Conservation (phyloP, 2,329 filamentous ascomycete genomes). For the Fusarium globosum region DNA sequence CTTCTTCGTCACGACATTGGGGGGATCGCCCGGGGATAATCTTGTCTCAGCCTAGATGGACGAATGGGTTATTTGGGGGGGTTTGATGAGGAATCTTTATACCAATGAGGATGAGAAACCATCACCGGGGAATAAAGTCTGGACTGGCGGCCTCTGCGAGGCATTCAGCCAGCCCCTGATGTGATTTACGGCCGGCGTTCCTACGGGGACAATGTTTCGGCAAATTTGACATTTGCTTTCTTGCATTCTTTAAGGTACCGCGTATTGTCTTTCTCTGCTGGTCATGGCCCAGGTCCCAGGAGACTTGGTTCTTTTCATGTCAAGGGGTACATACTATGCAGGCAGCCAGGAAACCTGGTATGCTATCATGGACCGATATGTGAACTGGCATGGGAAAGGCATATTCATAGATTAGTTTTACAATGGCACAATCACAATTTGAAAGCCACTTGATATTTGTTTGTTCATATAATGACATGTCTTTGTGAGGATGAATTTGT, state of each 20-base stretch:
- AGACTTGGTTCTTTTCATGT: constrained; percentile 5
- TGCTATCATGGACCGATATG: constrained; percentile 16
- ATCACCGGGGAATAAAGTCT: constrained; percentile 37
- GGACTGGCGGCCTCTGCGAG: constrained; percentile 42
- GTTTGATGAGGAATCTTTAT: constrained; percentile 45
- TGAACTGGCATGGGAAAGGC: constrained; percentile 17
- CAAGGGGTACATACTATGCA: constrained; percentile 15
- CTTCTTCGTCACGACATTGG: constrained; percentile 47
- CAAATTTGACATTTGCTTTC: constrained; percentile 49
- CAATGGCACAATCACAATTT: constrained; percentile 47
- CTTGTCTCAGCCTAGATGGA: constrained; percentile 46
- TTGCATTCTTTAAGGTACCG: constrained; percentile 44
- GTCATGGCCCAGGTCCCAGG: neutral
- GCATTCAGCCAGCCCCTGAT: constrained; percentile 36
- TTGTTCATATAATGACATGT: neutral
- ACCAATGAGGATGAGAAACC: constrained; percentile 47
- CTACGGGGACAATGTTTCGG: constrained; percentile 44
- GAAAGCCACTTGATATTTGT: constrained; percentile 23
- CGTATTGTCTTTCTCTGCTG: constrained; percentile 27
- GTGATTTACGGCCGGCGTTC: constrained; percentile 44
- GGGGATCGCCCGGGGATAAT: constrained; percentile 42
- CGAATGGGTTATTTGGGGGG: constrained; percentile 41
- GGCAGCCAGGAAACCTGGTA: constrained; percentile 9
- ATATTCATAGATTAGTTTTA: constrained; percentile 47
- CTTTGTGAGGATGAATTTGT: neutral